Conservation (phyloP, 2,329 filamentous ascomycete genomes). For the Fusarium sp. region DNA sequence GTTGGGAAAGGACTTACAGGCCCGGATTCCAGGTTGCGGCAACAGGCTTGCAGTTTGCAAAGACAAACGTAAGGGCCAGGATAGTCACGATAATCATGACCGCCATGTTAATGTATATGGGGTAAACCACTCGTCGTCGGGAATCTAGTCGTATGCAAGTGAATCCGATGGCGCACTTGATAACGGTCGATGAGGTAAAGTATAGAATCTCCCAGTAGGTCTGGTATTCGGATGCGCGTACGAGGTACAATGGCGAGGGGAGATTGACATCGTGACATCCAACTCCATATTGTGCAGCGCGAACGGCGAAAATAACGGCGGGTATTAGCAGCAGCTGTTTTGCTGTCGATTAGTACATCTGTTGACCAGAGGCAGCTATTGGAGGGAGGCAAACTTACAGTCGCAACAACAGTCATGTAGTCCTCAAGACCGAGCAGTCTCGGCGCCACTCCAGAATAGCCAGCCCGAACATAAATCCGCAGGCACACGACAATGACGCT, state of each 20-base stretch:
- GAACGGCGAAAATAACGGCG: constrained; percentile 12
- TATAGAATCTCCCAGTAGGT: constrained; percentile 23
- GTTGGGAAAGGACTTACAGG: background rate
- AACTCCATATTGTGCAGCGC: constrained; percentile 14
- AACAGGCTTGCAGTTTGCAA: constrained; percentile 24
- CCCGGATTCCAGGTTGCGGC: constrained; percentile 17
- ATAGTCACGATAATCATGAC: constrained; percentile 13
- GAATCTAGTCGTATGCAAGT: constrained; percentile 9
- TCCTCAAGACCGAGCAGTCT: constrained; percentile 14
- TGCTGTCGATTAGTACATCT: fast-evolving
- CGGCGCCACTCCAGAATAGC: constrained; percentile 7
- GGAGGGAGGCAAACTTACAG: background rate
- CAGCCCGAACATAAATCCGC: constrained; percentile 22
- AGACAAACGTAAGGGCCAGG: constrained; percentile 5
- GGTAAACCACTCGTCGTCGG: constrained; percentile 5
- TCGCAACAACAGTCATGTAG: constrained; percentile 7
- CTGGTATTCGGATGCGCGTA: constrained; percentile 22
- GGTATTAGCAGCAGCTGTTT: constrained; percentile 7
- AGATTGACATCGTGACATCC: constrained; percentile 17
- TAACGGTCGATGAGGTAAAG: constrained; percentile 13
- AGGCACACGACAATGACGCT: constrained; percentile 13
- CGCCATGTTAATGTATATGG: constrained; percentile 21
- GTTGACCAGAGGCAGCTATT: too few relatives aligned
- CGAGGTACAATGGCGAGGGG: constrained; percentile 8
- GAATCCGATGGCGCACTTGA: constrained; percentile 15